Evolutionary conservation across 2,329 filamentous ascomycete species (phyloP).

Genomic region (Scleromitrula shiraiana): DNA sequence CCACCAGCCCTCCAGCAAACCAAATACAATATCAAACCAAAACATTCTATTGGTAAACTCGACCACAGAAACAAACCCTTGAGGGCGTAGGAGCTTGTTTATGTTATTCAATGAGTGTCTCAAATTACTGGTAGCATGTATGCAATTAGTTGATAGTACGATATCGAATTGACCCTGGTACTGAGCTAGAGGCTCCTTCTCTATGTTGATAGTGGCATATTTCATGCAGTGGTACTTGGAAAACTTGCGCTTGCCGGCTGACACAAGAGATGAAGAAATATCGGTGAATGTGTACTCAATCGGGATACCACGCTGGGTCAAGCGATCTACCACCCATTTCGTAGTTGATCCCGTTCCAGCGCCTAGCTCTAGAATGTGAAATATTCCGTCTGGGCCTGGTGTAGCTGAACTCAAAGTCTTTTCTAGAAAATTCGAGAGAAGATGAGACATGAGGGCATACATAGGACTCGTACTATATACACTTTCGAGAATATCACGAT

Average conservation of each 20-base stretch:
- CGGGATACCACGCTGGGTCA: not conserved
- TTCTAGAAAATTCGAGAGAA: not conserved
- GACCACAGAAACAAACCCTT: conserved; percentile 19
- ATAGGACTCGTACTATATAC: conserved; percentile 15
- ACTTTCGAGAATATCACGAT: conserved; percentile 15
- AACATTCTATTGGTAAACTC: conserved; percentile 20
- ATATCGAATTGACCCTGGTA: conserved; percentile 14
- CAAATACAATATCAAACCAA: conserved; percentile 25
- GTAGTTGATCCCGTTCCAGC: conserved; percentile 29
- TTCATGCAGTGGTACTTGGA: conserved; percentile 20
- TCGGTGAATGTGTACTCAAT: conserved; percentile 8
- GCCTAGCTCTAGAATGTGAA: conserved; percentile 35
- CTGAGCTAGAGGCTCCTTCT: conserved; percentile 12
- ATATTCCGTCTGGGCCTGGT: too few relatives aligned
- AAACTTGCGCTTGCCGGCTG: conserved; percentile 17
- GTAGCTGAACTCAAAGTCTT: too few relatives aligned
- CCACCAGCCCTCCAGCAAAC: conserved; percentile 27
- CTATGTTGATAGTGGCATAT: conserved; percentile 17
- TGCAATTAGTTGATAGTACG: conserved; percentile 20
- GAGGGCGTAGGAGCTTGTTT: conserved; percentile 11
- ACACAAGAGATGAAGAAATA: conserved; percentile 29
- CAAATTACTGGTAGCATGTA: conserved; percentile 22
- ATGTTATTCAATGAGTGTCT: conserved; percentile 12
- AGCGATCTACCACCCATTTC: not conserved
- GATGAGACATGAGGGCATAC: not conserved